These are phyloP conservation scores for Taiwanofungus camphoratus DNA, from an alignment of 1,284 basidiomycete species.

Conservation along the genomic window DNA sequence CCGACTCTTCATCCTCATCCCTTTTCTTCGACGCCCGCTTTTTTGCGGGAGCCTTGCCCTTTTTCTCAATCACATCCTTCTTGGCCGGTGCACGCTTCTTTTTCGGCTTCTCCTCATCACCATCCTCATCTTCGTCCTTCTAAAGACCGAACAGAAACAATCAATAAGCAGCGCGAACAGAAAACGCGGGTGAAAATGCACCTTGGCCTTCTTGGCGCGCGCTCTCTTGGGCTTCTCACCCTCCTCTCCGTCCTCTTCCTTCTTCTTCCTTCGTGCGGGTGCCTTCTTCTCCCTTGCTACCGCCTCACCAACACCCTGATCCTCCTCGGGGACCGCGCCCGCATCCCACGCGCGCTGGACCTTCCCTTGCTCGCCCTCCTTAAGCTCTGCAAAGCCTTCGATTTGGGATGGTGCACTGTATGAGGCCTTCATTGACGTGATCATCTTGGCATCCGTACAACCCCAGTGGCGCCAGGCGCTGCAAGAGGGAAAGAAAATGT, in stretches of 20 bases:
- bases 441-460: slow-evolving; percentile 61
- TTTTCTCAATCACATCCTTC: slow-evolving; percentile 24
- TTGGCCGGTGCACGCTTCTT: slow-evolving; percentile 27
- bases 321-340: slow-evolving; percentile 74
- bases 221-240: slow-evolving; percentile 33
- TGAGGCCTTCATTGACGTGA: slow-evolving; percentile 64
- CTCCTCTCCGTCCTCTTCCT: slow-evolving; percentile 28
- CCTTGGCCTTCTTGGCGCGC: slow-evolving; percentile 31
- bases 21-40: slow-evolving; percentile 33
- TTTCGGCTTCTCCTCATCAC: slow-evolving; percentile 37
- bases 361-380: slow-evolving; percentile 59
- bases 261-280: slow-evolving; percentile 28
- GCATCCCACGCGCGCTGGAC: slow-evolving; percentile 64
- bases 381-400: slow-evolving; percentile 64
- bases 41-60: slow-evolving; percentile 29
- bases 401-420: slow-evolving; percentile 55
- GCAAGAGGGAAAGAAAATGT: slow-evolving; percentile 9
- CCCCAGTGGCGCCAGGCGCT: slow-evolving; percentile 80
- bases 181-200: slow-evolving; percentile 2
- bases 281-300: slow-evolving; percentile 27
- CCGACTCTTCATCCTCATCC: slow-evolving; percentile 25
- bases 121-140: slow-evolving; percentile 28
- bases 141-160: slow-evolving; percentile 2
- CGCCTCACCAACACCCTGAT: slow-evolving; percentile 36
- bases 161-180: neutral